Evolutionary conservation across 2,329 filamentous ascomycete species (phyloP).

Genomic region (Cladophialophora yegresii): DNA sequence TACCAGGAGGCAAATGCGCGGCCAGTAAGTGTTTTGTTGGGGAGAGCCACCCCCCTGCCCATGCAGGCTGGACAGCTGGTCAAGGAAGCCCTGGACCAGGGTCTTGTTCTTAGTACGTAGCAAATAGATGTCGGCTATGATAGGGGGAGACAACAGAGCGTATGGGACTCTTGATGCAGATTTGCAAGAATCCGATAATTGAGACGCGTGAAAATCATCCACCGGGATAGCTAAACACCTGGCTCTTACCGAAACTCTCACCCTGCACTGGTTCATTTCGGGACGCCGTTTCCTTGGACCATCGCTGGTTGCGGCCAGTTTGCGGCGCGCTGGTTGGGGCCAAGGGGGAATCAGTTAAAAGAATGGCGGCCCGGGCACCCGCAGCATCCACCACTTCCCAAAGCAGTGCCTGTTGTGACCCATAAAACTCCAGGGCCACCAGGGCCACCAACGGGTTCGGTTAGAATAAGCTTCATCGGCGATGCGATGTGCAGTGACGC

Average conservation of each 20-base stretch:
- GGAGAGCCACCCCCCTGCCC: no score
- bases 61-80: no score
- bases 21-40: no score
- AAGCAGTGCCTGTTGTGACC: not conserved
- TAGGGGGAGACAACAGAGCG: not conserved
- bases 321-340: not conserved
- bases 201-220: not conserved
- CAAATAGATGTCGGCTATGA: not conserved
- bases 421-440: not conserved
- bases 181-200: not conserved
- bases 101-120: not conserved
- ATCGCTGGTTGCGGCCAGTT: not conserved
- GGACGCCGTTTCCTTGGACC: not conserved
- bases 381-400: not conserved
- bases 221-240: not conserved
- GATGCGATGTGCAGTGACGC: not conserved
- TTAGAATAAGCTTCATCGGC: not conserved
- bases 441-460: not conserved
- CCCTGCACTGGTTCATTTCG: not conserved
- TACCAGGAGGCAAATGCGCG: no score
- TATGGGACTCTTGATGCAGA: not conserved
- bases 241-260: not conserved
- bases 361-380: not conserved
- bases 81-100: no score
- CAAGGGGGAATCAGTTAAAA: not conserved